phyloP scores from a whole-genome alignment of 2,329 filamentous ascomycete species.

The Colletotrichum phormii region DNA sequence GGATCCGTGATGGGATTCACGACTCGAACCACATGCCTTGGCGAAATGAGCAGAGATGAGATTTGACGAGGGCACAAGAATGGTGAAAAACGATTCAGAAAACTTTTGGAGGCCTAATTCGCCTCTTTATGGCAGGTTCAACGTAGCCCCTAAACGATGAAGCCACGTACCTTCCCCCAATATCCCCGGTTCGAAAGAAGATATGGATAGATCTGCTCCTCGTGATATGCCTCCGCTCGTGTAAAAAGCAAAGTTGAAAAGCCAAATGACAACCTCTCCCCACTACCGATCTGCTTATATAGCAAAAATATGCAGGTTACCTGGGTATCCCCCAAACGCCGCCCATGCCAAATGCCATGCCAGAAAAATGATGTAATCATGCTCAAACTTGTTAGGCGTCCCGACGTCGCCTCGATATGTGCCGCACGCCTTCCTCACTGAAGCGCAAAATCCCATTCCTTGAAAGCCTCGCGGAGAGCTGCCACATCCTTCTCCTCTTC shows the following conservation, averaged over 20 bases:
- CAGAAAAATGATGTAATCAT: slow-evolving; percentile 7
- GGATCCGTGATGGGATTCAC: neutral
- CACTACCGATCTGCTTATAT: neutral
- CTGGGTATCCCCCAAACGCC: slow-evolving; percentile 35
- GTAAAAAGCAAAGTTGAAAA: neutral
- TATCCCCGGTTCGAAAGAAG: neutral
- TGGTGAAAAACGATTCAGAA: neutral
- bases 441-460: slow-evolving; percentile 85
- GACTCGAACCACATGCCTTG: neutral
- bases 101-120: neutral
- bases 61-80: neutral
- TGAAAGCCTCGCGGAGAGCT: slow-evolving; percentile 84
- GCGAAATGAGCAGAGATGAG: neutral
- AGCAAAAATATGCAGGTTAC: slow-evolving; percentile 26
- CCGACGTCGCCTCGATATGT: no score
- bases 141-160: neutral
- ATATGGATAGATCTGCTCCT: neutral
- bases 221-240: neutral
- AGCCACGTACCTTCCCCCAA: neutral
- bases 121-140: neutral
- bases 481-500: slow-evolving; percentile 85
- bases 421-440: slow-evolving; percentile 16
- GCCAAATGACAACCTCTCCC: neutral
- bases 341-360: slow-evolving; percentile 23
- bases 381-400: neutral